Conservation (phyloP, 805 yeast species). For the Zygotorulaspora chibaensis region DNA sequence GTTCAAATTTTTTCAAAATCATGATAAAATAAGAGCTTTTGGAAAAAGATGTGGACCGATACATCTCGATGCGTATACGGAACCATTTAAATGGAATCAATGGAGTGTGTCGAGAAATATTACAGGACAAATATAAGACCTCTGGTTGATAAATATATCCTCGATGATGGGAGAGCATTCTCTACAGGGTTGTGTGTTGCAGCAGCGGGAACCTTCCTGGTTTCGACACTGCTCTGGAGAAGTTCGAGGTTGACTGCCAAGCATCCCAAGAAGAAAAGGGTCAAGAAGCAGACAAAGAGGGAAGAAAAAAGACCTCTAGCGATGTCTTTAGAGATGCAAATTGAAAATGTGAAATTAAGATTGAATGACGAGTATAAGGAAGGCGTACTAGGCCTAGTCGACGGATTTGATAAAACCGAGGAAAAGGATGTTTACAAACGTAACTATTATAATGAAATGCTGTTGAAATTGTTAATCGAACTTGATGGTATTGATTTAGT, state of each 20-base stretch:
- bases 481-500: slow-evolving; percentile 57
- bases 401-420: slow-evolving; percentile 19
- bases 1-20: no score
- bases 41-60: no score
- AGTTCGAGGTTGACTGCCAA: slow-evolving; percentile 6
- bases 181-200: slow-evolving; percentile 10
- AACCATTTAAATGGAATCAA: not conserved
- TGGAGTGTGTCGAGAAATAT: slow-evolving; percentile 2
- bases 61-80: not conserved
- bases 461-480: slow-evolving; percentile 60
- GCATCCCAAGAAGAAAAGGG: slow-evolving; percentile 7
- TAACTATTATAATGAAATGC: slow-evolving; percentile 60
- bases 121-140: slow-evolving; percentile 6
- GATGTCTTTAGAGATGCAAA: slow-evolving; percentile 24
- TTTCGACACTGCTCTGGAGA: slow-evolving; percentile 19
- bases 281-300: slow-evolving; percentile 10
- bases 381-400: slow-evolving; percentile 21
- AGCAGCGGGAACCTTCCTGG: slow-evolving; percentile 17
- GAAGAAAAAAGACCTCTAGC: slow-evolving; percentile 18
- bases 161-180: slow-evolving; percentile 1
- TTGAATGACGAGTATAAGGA: slow-evolving; percentile 27
- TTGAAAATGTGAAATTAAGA: slow-evolving; percentile 25
- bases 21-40: no score
- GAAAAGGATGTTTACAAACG: slow-evolving; percentile 42
- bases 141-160: slow-evolving; percentile 2